These are phyloP conservation scores for Domatiomyces catenatus DNA, from an alignment of 2,329 filamentous ascomycete genomes.

Conservation along the genomic window DNA sequence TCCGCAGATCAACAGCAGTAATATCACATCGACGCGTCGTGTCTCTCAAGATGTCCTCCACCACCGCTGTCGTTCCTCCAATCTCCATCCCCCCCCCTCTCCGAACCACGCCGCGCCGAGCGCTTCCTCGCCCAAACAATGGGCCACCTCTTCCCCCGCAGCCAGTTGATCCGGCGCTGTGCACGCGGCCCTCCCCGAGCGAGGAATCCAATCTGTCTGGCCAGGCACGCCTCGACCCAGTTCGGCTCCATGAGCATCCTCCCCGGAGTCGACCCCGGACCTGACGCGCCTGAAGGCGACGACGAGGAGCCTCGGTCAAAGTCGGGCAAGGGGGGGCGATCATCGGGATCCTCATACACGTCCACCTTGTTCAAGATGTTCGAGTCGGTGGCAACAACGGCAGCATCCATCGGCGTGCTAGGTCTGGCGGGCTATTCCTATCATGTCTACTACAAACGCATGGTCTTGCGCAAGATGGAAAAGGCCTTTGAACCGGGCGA, in stretches of 20 bases:
- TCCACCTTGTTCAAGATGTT: conserved; percentile 45
- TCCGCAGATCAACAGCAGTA: no score
- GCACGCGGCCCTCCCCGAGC: neutral
- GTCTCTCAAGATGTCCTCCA: neutral
- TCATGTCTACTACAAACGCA: conserved; percentile 71
- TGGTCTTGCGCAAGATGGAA: conserved; percentile 84
- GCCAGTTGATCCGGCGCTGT: neutral
- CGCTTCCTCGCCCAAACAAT: neutral
- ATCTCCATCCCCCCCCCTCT: neutral
- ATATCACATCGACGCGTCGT: neutral
- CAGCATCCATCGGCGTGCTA: conserved; percentile 58
- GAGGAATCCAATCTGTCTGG: neutral
- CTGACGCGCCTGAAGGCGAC: conserved; percentile 7
- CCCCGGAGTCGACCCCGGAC: conserved; percentile 8
- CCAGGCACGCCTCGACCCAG: conserved; percentile 8
- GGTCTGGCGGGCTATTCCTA: conserved; percentile 62
- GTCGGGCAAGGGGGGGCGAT: conserved; percentile 2
- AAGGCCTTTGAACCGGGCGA: conserved; percentile 86
- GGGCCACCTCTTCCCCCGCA: neutral
- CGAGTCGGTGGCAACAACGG: conserved; percentile 59
- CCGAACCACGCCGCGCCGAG: neutral
- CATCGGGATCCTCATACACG: conserved; percentile 3
- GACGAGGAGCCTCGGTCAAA: conserved; percentile 1
- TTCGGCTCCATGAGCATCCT: conserved; percentile 10
- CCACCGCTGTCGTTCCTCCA: no score